Evolutionary conservation across 768 basidiomycete species (phyloP), one percentile per base, ranked within the genome.

Genomic region (Lentinula detonsa): DNA sequence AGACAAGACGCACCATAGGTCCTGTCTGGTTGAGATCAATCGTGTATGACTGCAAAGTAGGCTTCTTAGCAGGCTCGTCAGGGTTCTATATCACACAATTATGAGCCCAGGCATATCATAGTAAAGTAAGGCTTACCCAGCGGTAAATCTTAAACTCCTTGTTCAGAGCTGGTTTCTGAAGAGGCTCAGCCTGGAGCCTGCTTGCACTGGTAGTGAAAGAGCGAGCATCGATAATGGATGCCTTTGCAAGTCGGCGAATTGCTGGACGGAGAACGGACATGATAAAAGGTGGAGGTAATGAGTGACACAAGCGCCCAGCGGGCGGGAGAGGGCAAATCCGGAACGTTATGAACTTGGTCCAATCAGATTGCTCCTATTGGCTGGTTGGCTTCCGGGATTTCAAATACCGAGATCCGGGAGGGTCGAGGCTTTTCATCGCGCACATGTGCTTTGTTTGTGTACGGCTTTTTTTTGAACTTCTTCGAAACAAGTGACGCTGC

Each of bases 61-160:
- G 97, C 74, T 98, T 96, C 77, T 86, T 87, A 56, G 86, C 83
- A 16, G 97, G 96, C 70, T 91, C 87, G 72, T 99, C 97, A 28
- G 97, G 97, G 76, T 98, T 95, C 95, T 86, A 67, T 28, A 50
- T 45, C 31, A 2, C 59, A 11, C 48, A 11, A 54, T 16, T 50
- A 55, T 60, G 23, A 59, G 48, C 28, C 15, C 23, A 46, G 55
- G 50, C 59, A 63, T 40, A 39, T 45, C 10, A 18, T 34, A 53
- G 58, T 54, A 56, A 59, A 15, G 11, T 21, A 53, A 31, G 23
- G 78, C 85, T 63, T 61, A 93, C 93, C 94, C 97, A 99, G 73
- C 97, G 91, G 78, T 99, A 99, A 65, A 99, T 95, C 82, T 95
- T 92, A 82, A 99, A 98, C 74, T 95, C 90, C 79, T 98, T 98